Conservation (phyloP, 805 yeast species). For the Brettanomyces anomalus region DNA sequence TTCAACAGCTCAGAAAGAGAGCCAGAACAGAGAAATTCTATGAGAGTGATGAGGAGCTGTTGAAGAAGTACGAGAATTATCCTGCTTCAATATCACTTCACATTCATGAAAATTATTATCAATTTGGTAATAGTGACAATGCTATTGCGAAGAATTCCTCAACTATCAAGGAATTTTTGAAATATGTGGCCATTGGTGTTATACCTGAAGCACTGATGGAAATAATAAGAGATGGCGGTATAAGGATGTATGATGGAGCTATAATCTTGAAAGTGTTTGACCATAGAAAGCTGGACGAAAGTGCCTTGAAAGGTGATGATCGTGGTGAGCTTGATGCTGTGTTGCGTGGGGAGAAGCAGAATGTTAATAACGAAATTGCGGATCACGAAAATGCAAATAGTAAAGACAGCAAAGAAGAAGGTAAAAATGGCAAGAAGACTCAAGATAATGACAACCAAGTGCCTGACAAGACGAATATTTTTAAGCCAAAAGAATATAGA, state of each 20-base stretch:
- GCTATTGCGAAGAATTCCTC: conserved; percentile 75
- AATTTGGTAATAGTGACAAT: conserved; percentile 86
- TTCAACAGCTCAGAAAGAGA: conserved; percentile 32
- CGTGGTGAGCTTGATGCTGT: no score
- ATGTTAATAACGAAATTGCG: not conserved
- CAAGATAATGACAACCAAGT: not conserved
- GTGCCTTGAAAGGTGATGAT: conserved; percentile 1
- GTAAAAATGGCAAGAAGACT: not conserved
- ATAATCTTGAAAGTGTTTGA: conserved; percentile 80
- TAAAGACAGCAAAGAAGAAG: conserved; percentile 1
- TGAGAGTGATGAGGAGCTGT: conserved; percentile 61
- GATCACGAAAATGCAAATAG: conserved; percentile 2
- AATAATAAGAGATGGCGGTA: conserved; percentile 77
- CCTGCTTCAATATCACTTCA: conserved; percentile 85
- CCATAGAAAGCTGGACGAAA: conserved; percentile 47
- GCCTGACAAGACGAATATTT: conserved; percentile 7
- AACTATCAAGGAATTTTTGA: conserved; percentile 68
- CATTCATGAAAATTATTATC: conserved; percentile 82
- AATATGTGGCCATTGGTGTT: conserved; percentile 69
- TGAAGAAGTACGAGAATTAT: conserved; percentile 65
- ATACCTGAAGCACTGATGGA: conserved; percentile 88
- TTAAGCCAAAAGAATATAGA: conserved; percentile 65
- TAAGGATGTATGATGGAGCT: conserved; percentile 84
- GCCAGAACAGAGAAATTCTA: conserved; percentile 49
- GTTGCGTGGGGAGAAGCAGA: no score